Percentiles rank a stretch among this genome's conserved stretches.
These are phyloP conservation scores for Phoma herbarum DNA, from an alignment of 2,329 filamentous ascomycete species.

Conservation along the genomic window DNA sequence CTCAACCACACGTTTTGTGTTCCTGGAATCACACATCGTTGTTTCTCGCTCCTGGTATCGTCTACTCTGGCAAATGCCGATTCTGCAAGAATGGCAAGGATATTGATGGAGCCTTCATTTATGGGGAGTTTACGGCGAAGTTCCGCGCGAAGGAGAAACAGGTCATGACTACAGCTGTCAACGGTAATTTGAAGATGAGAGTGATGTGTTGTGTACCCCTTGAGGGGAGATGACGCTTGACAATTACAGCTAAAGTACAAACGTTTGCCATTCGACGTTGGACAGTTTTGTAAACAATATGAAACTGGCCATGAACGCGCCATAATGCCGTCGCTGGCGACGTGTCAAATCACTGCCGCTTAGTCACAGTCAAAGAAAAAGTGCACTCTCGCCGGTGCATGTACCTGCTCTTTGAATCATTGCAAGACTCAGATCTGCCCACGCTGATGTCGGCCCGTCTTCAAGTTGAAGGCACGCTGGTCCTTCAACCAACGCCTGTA, in stretches of 20 bases:
- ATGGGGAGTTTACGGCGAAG: too few species aligned
- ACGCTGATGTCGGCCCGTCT: conserved; percentile 69
- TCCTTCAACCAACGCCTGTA: conserved; percentile 98
- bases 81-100: too few species aligned
- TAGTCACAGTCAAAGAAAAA: conserved; percentile 14
- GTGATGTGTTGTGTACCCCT: conserved; percentile 5
- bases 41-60: too few species aligned
- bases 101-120: too few species aligned
- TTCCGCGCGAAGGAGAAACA: too few species aligned
- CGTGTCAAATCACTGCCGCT: conserved; percentile 10
- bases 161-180: background rate
- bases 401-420: background rate
- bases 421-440: conserved; percentile 11
- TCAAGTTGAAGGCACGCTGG: conserved; percentile 89
- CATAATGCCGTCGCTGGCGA: conserved; percentile 11
- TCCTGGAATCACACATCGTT: background rate
- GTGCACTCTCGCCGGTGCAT: background rate
- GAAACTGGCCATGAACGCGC: conserved; percentile 12
- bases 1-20: background rate
- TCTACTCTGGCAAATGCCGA: too few species aligned
- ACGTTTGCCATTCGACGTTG: conserved; percentile 19
- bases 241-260: conserved; percentile 30
- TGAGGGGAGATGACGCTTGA: conserved; percentile 24
- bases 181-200: background rate
- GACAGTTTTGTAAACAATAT: conserved; percentile 20